phyloP scores from a whole-genome alignment of 495 filamentous ascomycete genomes.

The Penicillium ochrochloron region DNA sequence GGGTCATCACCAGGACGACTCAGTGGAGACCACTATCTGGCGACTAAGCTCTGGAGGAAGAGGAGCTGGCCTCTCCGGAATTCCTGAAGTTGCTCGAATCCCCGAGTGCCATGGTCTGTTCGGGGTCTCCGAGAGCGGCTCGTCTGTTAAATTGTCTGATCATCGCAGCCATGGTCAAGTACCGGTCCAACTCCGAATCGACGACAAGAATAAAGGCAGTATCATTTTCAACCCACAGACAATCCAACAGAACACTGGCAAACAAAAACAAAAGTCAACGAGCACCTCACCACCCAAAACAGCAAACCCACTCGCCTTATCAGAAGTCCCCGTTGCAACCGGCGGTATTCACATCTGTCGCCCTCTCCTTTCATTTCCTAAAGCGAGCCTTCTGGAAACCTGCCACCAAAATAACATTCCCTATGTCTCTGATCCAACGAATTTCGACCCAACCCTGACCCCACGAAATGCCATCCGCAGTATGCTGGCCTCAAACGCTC shows the following conservation, averaged over 20 bases:
- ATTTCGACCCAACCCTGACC: slow-evolving; percentile 76
- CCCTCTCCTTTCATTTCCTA: slow-evolving; percentile 75
- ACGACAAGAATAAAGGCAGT: slow-evolving; percentile 18
- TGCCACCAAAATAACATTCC: slow-evolving; percentile 65
- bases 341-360: slow-evolving; percentile 75
- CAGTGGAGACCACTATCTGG: slow-evolving; percentile 85
- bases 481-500: slow-evolving; percentile 56
- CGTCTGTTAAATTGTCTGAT: slow-evolving; percentile 20
- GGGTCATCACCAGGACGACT: slow-evolving; percentile 86
- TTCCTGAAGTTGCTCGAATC: slow-evolving; percentile 64
- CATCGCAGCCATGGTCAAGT: slow-evolving; percentile 8
- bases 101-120: slow-evolving; percentile 82
- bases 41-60: slow-evolving; percentile 65
- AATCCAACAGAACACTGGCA: not conserved
- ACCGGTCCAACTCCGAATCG: slow-evolving; percentile 13
- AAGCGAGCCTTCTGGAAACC: slow-evolving; percentile 71
- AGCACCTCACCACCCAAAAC: not conserved
- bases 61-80: slow-evolving; percentile 70
- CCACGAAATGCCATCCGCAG: slow-evolving; percentile 78
- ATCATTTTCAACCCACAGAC: slow-evolving; percentile 13
- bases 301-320: not conserved
- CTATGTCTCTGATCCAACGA: slow-evolving; percentile 89
- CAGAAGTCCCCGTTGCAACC: slow-evolving; percentile 54
- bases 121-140: slow-evolving; percentile 71
- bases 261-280: not conserved